Evolutionary conservation across 73 alveolate species (phyloP).

Genomic region (Uronychia setigera): DNA sequence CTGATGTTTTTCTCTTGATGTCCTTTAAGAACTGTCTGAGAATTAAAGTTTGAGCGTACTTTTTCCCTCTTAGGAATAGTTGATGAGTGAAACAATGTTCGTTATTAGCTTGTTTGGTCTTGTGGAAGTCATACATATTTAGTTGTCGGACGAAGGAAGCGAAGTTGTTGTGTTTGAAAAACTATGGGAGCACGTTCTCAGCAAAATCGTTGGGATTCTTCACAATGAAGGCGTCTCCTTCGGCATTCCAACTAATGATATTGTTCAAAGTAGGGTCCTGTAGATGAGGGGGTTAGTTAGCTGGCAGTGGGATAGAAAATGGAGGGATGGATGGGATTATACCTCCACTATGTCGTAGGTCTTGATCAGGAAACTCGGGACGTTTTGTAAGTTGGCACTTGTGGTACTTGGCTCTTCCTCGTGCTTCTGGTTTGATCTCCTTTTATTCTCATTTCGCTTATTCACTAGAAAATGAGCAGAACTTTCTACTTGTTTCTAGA

Average conservation of each 20-base stretch:
- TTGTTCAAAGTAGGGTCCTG: constrained; percentile 81
- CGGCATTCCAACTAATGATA: constrained; percentile 95
- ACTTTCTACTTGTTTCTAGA: not conserved
- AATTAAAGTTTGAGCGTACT: constrained; percentile 2
- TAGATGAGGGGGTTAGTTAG: not conserved
- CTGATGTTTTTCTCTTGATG: constrained; percentile 50
- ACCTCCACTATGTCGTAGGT: constrained; percentile 65
- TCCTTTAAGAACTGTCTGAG: constrained; percentile 20
- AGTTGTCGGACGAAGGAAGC: constrained; percentile 97
- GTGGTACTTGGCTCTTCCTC: not conserved
- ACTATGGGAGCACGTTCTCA: constrained; percentile 91
- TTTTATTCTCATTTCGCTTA: not conserved
- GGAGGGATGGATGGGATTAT: constrained; percentile 9
- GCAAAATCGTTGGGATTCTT: constrained; percentile 88
- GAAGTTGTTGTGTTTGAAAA: constrained; percentile 94
- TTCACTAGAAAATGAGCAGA: not conserved
- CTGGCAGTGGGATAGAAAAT: not conserved
- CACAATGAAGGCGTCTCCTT: constrained; percentile 90
- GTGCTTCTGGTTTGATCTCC: not conserved
- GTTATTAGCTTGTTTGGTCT: constrained; percentile 77
- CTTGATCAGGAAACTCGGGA: constrained; percentile 58
- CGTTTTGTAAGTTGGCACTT: constrained; percentile 11
- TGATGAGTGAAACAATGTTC: constrained; percentile 70
- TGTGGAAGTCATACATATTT: constrained; percentile 97
- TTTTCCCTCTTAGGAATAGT: constrained; percentile 51